Evolutionary conservation across 495 filamentous ascomycete genomes (phyloP), one percentile per base, ranked within the genome.

Genomic region (Aspergillus sclerotioniger): DNA sequence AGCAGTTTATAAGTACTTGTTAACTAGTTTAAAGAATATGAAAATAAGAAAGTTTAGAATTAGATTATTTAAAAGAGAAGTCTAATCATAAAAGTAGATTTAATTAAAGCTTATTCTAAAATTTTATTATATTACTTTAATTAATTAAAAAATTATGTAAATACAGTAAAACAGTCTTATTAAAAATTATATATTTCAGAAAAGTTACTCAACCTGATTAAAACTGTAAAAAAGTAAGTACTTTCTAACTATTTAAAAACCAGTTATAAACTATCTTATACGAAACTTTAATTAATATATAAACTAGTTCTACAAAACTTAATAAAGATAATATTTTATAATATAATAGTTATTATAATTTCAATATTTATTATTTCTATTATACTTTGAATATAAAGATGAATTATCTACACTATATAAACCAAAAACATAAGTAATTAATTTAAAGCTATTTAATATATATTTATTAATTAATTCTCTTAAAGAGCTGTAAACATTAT

Each of bases 91-190:
- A 56, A 56, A 43, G 47, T 53, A 33, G 58, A 53, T 0, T 35
- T 61, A 45, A 53, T 39, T 61, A 45, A 61, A 39, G 46, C 53
- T 19, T 61, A 53, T 31, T 61, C 58, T 5, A 60, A 60, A 12
- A 56, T 61, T 45, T 21, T 33, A n/a, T 48, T 48, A 53, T n/a
- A 47, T 53, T 41, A 47, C 16, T 61, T 52, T 56, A 39, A 56
- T 61, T 16, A 28, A 1, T 21, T 61, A 35, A 35, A 9, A 28
- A 55, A 53, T 41, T 35, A 56, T 60, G 56, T 53, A 52, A 56
- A 56, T 61, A 35, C 58, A 48, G 53, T 56, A 47, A 39, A 61
- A n/a, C 53, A 61, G 20, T 60, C 58, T 33, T 35, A 60, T 60
- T 33, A 55, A 19, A 56, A 55, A n/a, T 49, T 52, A 51, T 55